Percentiles rank a stretch among this genome's conserved stretches.
Conservation (phyloP, 2,329 filamentous ascomycete species). For the Colletotrichum camelliae region DNA sequence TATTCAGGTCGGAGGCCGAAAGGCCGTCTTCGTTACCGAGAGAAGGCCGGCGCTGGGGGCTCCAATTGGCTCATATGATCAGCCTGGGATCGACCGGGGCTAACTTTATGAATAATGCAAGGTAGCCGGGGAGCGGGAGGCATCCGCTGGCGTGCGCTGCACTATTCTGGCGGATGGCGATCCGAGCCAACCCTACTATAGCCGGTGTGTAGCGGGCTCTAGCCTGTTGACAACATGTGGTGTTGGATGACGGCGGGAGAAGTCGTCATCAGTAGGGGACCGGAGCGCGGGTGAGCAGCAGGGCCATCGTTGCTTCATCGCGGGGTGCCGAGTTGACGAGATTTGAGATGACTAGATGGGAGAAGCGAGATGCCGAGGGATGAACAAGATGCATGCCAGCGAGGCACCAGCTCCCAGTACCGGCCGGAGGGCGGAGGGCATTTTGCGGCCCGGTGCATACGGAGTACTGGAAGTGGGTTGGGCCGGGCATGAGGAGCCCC, state of each 20-base stretch:
- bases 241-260: not conserved
- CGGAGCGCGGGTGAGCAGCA: not conserved
- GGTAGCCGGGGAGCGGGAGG: not conserved
- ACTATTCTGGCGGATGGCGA: conserved; percentile 7
- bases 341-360: not conserved
- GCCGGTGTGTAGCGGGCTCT: not conserved
- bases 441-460: not conserved
- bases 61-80: not conserved
- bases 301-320: not conserved
- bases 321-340: not conserved
- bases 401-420: not conserved
- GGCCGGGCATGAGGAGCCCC: not conserved
- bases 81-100: conserved; percentile 1
- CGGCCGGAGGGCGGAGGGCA: not conserved
- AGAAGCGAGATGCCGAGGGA: not conserved
- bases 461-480: not conserved
- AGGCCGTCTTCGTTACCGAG: conserved; percentile 16
- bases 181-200: conserved; percentile 14
- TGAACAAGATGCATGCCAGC: not conserved
- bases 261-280: not conserved
- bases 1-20: conserved; percentile 18
- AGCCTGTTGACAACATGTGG: not conserved
- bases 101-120: conserved; percentile 10
- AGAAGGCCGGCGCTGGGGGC: not conserved
- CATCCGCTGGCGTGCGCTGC: conserved; percentile 1